Conservation (phyloP, 192 early-diverging fungal genomes). For the Coemansia sp. region DNA sequence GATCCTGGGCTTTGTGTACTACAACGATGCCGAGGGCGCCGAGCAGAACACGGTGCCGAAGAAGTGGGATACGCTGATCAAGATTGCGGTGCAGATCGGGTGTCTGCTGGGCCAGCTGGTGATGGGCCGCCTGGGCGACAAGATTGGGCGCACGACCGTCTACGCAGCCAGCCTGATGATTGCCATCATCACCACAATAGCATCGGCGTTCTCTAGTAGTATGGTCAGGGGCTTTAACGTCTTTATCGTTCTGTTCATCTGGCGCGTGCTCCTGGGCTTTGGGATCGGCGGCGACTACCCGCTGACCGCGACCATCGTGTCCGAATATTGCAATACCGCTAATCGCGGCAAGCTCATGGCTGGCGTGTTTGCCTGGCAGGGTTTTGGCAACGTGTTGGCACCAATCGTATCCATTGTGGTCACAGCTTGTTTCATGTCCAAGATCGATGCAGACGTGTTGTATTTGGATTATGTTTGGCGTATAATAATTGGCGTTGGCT, state of each 20-base stretch:
- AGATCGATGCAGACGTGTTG: slow-evolving; percentile 62
- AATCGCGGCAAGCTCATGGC: slow-evolving; percentile 88
- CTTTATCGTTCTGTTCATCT: slow-evolving; percentile 73
- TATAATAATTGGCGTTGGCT: slow-evolving; percentile 80
- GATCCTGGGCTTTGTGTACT: slow-evolving; percentile 79
- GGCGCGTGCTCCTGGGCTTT: slow-evolving; percentile 90
- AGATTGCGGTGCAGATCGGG: slow-evolving; percentile 85
- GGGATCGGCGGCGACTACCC: slow-evolving; percentile 97
- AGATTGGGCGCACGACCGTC: slow-evolving; percentile 83
- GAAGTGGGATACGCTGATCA: slow-evolving; percentile 78
- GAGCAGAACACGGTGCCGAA: slow-evolving; percentile 59
- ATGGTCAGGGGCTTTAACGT: slow-evolving; percentile 68
- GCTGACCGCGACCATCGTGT: slow-evolving; percentile 88
- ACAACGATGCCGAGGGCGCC: slow-evolving; percentile 32
- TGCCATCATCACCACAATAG: slow-evolving; percentile 83
- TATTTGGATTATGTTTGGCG: slow-evolving; percentile 92
- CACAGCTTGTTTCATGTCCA: slow-evolving; percentile 66
- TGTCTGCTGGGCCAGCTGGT: slow-evolving; percentile 90
- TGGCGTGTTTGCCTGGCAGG: slow-evolving; percentile 92
- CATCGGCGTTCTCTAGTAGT: slow-evolving; percentile 69
- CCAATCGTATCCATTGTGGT: slow-evolving; percentile 71
- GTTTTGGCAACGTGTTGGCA: slow-evolving; percentile 83
- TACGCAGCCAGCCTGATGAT: slow-evolving; percentile 90
- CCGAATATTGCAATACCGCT: slow-evolving; percentile 80
- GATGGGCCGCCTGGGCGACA: slow-evolving; percentile 87